These are phyloP conservation scores for Arthrobotrys entomopaga DNA, from an alignment of 2,329 filamentous ascomycete genomes.

Conservation along the genomic window DNA sequence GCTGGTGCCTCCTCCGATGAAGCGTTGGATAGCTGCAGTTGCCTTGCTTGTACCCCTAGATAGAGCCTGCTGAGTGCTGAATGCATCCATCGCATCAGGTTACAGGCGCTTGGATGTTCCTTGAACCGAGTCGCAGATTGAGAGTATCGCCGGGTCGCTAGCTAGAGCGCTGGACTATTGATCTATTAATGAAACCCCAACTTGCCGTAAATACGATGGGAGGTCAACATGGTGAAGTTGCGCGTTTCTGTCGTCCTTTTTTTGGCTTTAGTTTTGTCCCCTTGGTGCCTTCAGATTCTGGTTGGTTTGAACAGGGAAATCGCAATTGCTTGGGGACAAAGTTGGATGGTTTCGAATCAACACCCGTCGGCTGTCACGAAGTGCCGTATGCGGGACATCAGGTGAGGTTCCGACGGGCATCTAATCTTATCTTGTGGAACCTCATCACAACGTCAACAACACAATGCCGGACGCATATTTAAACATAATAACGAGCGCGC, in stretches of 20 bases:
- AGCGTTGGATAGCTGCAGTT: conserved; percentile 49
- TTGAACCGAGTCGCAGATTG: background rate
- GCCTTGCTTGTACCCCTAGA: conserved; percentile 39
- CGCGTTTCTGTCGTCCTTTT: background rate
- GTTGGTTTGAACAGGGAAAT: background rate
- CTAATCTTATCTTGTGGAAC: conserved; percentile 54
- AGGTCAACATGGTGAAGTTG: conserved; percentile 39
- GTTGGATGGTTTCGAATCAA: conserved; percentile 23
- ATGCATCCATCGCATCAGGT: conserved; percentile 40
- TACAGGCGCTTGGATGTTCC: conserved; percentile 7
- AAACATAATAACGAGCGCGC: too few relatives aligned
- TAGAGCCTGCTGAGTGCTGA: conserved; percentile 33
- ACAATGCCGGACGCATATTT: background rate
- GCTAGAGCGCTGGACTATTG: background rate
- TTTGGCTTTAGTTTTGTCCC: background rate
- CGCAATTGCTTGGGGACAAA: conserved; percentile 12
- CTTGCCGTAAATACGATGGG: conserved; percentile 18
- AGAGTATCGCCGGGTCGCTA: background rate
- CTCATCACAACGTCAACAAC: conserved; percentile 44
- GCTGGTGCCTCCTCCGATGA: conserved; percentile 48
- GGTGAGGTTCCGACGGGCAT: conserved; percentile 16
- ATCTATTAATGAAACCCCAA: conserved; percentile 33
- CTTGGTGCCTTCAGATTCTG: conserved; percentile 2
- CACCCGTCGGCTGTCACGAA: conserved; percentile 13
- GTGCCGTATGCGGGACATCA: conserved; percentile 21